phyloP scores from a whole-genome alignment of 768 basidiomycete genomes.

The Krasilnikovozyma curviuscula region DNA sequence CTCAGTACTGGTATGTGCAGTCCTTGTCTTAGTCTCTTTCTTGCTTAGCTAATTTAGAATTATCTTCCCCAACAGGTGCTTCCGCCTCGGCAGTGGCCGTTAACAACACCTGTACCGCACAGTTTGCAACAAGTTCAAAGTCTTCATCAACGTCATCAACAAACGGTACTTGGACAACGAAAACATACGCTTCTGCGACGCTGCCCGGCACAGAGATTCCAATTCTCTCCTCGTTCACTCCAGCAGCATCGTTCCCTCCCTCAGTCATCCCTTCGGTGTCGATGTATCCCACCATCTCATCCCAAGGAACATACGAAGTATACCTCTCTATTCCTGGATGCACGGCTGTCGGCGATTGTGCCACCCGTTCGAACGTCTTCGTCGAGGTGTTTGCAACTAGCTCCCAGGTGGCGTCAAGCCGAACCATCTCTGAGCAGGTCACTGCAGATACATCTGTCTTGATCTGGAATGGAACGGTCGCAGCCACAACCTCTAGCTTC shows the following conservation, averaged over 20 bases:
- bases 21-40: background rate
- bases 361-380: slow-evolving; percentile 54
- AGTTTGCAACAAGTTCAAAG: too few relatives aligned
- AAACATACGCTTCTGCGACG: slow-evolving; percentile 62
- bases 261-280: slow-evolving; percentile 56
- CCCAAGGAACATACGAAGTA: slow-evolving; percentile 65
- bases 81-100: slow-evolving; percentile 53
- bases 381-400: too few relatives aligned
- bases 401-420: slow-evolving; percentile 46
- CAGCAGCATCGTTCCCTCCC: slow-evolving; percentile 46
- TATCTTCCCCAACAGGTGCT: slow-evolving; percentile 29
- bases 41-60: background rate
- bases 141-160: slow-evolving; percentile 43
- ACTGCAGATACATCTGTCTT: slow-evolving; percentile 38
- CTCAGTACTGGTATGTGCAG: slow-evolving; percentile 53
- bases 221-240: slow-evolving; percentile 47
- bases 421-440: slow-evolving; percentile 58
- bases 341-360: slow-evolving; percentile 56
- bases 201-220: too few relatives aligned
- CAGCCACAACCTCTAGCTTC: slow-evolving; percentile 51
- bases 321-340: slow-evolving; percentile 79
- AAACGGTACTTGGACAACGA: slow-evolving; percentile 51
- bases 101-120: slow-evolving; percentile 61
- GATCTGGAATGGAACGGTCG: background rate
- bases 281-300: slow-evolving; percentile 82